Evolutionary conservation across 495 filamentous ascomycete genomes (phyloP).

Genomic region (Penicillium argentinense): DNA sequence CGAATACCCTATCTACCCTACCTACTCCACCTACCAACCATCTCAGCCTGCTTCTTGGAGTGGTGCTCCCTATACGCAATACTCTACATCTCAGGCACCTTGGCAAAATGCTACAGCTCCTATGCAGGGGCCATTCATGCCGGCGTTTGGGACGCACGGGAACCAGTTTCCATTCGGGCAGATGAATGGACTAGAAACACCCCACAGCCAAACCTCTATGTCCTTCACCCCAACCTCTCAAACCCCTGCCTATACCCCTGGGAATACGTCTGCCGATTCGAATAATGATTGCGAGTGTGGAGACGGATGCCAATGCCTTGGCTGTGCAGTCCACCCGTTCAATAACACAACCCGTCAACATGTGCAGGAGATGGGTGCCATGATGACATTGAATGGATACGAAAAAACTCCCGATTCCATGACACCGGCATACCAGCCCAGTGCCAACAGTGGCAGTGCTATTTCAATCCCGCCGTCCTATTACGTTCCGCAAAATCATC

Average conservation of each 20-base stretch:
- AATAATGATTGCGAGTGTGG: constrained; percentile 64
- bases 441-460: too few relatives aligned
- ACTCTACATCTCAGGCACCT: constrained; percentile 12
- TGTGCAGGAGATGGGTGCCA: constrained; percentile 51
- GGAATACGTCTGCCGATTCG: constrained; percentile 14
- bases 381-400: constrained; percentile 41
- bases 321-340: constrained; percentile 69
- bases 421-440: constrained; percentile 15
- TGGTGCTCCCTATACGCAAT: constrained; percentile 17
- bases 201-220: constrained; percentile 16
- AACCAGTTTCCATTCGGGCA: constrained; percentile 8
- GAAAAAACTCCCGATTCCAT: constrained; percentile 20
- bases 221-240: constrained; percentile 10
- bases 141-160: constrained; percentile 16
- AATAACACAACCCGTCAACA: constrained; percentile 69
- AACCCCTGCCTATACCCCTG: constrained; percentile 8
- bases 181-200: constrained; percentile 20
- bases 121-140: constrained; percentile 15
- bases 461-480: too few relatives aligned
- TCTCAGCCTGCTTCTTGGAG: constrained; percentile 12
- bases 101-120: constrained; percentile 27
- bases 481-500: too few relatives aligned
- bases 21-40: too few relatives aligned
- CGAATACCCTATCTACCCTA: too few relatives aligned
- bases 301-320: constrained; percentile 65